Evolutionary conservation across 1,139 yeast species (phyloP), one percentile per base, ranked within the genome.

Genomic region (Pneumocystis jirovecii): DNA sequence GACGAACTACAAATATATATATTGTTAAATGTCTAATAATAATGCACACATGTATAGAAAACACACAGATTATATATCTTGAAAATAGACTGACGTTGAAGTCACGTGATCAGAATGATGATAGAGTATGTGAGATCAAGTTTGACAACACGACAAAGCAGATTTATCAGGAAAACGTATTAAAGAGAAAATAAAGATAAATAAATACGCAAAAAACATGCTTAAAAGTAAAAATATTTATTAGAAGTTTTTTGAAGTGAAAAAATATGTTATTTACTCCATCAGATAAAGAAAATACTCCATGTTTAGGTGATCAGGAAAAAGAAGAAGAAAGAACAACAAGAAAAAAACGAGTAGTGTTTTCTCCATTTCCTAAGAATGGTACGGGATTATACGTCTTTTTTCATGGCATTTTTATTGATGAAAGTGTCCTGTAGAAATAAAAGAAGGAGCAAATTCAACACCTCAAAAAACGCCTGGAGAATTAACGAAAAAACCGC

Each of bases 301-400:
- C 50, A 5, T 44, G 10, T 44, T n/a, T 19, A 19, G 25, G n/a
- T n/a, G 8, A 44, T n/a, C 12, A n/a, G 5, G 21, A 8, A 19
- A n/a, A 6, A 1, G n/a, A 5, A 5, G 25, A 44, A 19, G 50
- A 44, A 19, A 44, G 4, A 7, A 10, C 1, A 5, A 37, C 42
- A 12, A 35, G 31, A 19, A 37, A 31, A 31, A 65, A 61, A 60
- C 45, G 60, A 45, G 62, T 60, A 1, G 35, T 37, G 71, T 65
- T 65, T 34, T 65, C 65, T 5, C 66, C 65, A 1, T 44, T 65
- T 15, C 63, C 65, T 25, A 56, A 61, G 56, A 25, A 10, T 60
- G 21, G 29, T 42, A 12, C 2, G 17, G 3, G 17, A 10, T 31
- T 31, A 5, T 3, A 31, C 4, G 34, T 19, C 8, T 15, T 19